Evolutionary conservation across 2,329 filamentous ascomycete species (phyloP).

Genomic region (Aspergillus ochraceus): DNA sequence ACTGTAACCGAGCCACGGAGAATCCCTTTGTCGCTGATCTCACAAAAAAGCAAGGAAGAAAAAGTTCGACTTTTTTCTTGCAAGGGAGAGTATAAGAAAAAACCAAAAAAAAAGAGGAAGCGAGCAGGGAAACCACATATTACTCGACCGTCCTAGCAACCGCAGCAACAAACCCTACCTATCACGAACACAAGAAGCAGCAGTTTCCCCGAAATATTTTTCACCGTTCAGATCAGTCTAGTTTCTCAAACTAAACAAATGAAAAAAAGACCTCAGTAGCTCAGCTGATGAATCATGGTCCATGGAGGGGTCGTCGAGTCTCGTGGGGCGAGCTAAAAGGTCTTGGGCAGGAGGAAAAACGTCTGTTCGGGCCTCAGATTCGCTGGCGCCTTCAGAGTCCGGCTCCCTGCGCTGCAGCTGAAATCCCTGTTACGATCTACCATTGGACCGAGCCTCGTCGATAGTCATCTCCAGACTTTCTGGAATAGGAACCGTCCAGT

Average conservation of each 20-base stretch:
- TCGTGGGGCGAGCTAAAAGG: conserved; percentile 30
- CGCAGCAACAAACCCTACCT: not conserved
- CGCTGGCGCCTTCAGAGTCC: conserved; percentile 28
- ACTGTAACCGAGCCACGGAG: not conserved
- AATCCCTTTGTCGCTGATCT: not conserved
- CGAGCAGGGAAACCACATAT: not conserved
- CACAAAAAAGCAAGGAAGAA: not conserved
- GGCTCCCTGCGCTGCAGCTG: conserved; percentile 28
- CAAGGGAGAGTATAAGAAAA: not conserved
- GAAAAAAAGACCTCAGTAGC: conserved; percentile 8
- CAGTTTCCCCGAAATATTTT: not conserved
- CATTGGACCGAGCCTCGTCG: conserved; percentile 39
- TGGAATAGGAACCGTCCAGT: conserved; percentile 25
- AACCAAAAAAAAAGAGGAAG: not conserved
- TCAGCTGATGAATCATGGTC: conserved; percentile 32
- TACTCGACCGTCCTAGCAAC: not conserved
- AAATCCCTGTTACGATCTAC: conserved; percentile 40
- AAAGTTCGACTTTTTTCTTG: not conserved
- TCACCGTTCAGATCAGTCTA: not conserved
- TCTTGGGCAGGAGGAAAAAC: conserved; percentile 20
- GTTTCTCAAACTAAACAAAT: conserved; percentile 1
- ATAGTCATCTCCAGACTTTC: conserved; percentile 35
- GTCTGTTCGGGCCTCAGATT: conserved; percentile 32
- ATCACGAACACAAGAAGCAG: not conserved
- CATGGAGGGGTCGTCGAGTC: conserved; percentile 27